Percentiles rank a stretch among this genome's conserved stretches.
These are phyloP conservation scores for Dendrocalamus latiflorus DNA, from an alignment of 202 grass and related monocot genomes.

Conservation along the genomic window DNA sequence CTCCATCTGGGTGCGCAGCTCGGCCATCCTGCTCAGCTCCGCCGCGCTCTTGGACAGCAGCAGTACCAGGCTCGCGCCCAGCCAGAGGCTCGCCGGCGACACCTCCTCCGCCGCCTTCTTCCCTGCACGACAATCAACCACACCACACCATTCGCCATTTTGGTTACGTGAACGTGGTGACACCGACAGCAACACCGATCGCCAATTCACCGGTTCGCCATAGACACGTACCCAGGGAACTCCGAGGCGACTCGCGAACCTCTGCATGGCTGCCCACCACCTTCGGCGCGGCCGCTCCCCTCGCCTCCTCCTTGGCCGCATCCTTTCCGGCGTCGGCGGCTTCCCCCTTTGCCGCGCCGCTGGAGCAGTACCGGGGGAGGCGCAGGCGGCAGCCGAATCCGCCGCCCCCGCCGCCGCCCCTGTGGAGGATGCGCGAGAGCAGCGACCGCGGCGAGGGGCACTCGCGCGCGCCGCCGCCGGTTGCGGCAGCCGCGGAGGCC, in stretches of 20 bases:
- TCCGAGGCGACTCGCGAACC: slow-evolving; percentile 2
- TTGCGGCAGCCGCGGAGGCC: not conserved
- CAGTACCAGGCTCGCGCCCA: slow-evolving; percentile 63
- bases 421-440: slow-evolving; percentile 41
- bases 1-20: slow-evolving; percentile 80
- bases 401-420: too few species aligned
- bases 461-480: not conserved
- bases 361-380: slow-evolving; percentile 31
- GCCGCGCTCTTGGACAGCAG: slow-evolving; percentile 62
- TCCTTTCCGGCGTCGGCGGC: not conserved
- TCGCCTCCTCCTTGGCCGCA: not conserved
- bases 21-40: slow-evolving; percentile 76
- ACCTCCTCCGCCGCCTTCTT: slow-evolving; percentile 38
- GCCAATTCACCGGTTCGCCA: not conserved
- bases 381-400: slow-evolving; percentile 41
- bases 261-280: not conserved
- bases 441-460: slow-evolving; percentile 29
- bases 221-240: slow-evolving; percentile 22
- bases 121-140: slow-evolving; percentile 19
- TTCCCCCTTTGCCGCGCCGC: slow-evolving; percentile 14
- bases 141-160: not conserved
- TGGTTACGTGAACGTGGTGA: not conserved
- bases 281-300: not conserved
- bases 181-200: not conserved
- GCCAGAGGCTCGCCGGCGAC: slow-evolving; percentile 61